Conservation (phyloP, 228 moss, liverwort and hornwort genomes). For the Sphagnum fallax region DNA sequence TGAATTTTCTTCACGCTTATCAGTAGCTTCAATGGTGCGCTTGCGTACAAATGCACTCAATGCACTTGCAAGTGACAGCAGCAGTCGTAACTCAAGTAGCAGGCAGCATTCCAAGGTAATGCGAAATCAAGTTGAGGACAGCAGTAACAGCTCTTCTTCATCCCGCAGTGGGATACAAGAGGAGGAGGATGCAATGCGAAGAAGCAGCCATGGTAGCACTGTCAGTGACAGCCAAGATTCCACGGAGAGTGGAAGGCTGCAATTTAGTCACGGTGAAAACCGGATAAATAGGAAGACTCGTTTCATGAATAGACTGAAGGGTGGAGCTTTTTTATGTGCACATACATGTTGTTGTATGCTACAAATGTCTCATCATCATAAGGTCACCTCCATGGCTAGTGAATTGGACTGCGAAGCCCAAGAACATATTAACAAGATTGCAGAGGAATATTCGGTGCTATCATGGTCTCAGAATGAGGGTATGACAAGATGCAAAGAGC, state of each 20-base stretch:
- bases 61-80: slow-evolving; percentile 42
- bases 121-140: no score
- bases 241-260: not conserved
- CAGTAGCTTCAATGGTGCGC: slow-evolving; percentile 76
- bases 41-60: slow-evolving; percentile 55
- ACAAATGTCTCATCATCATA: slow-evolving; percentile 70
- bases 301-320: slow-evolving; percentile 51
- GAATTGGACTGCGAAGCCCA: slow-evolving; percentile 19
- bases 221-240: not conserved
- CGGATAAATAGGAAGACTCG: slow-evolving; percentile 24
- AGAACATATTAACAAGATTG: slow-evolving; percentile 5
- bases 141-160: no score
- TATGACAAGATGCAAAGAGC: not conserved
- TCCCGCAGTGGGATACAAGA: no score
- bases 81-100: not conserved
- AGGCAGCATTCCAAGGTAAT: no score
- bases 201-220: no score
- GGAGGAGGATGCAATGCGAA: no score
- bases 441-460: not conserved
- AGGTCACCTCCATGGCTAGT: slow-evolving; percentile 18
- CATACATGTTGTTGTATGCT: slow-evolving; percentile 71
- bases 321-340: slow-evolving; percentile 77
- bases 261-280: not conserved
- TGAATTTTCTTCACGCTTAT: slow-evolving; percentile 84
- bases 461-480: not conserved